Base-by-base conservation (phyloP, 2,329 filamentous ascomycete genomes). In the Aspergillus ruber region DNA sequence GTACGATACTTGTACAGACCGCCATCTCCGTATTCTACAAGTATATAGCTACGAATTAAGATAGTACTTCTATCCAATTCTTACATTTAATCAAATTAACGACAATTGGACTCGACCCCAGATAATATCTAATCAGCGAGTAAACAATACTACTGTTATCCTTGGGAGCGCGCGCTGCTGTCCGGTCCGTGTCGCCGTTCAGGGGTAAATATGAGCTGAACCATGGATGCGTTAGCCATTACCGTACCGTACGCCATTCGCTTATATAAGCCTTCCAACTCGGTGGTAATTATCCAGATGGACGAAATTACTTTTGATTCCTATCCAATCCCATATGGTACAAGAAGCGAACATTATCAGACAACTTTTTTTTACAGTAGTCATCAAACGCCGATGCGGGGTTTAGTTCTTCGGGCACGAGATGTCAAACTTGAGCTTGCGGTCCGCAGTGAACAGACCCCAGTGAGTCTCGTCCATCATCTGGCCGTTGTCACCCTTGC, bases 391-490 rank as follows among this genome's bases (percentile, higher is more conserved):
- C 25, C 9, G 25, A 29, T 12, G 25, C 25, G 9, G 25, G 25
- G 25, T 12, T 29, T 29, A 29, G 25, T 29, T 29, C 25, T 29
- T 39, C 36, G 70, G 71, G 65, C 77, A 80, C 53, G 67, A 63
- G 38, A 75, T 64, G 45, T 69, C 61, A 63, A 75, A 85, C 74
- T 85, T 85, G 52, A 71, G 49, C 61, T 71, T 73, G 56, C 82
- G 74, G 51, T 82, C 75, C 1, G 74, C 72, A 38, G 75, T 81
- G 76, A 83, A 85, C 38, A 81, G 79, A 58, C 84, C 84, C 84
- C 84, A 87, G 58, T 84, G 77, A 32, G 77, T 82, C 76, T 87
- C 83, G 58, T 84, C 78, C 42, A 74, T 77, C 9, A 71, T 67
- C 54, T 77, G 66, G 53, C 84, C 84, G 59, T 83, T 80, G 62